Evolutionary conservation across 768 basidiomycete species (phyloP).

Genomic region (Leccinum boreale): DNA sequence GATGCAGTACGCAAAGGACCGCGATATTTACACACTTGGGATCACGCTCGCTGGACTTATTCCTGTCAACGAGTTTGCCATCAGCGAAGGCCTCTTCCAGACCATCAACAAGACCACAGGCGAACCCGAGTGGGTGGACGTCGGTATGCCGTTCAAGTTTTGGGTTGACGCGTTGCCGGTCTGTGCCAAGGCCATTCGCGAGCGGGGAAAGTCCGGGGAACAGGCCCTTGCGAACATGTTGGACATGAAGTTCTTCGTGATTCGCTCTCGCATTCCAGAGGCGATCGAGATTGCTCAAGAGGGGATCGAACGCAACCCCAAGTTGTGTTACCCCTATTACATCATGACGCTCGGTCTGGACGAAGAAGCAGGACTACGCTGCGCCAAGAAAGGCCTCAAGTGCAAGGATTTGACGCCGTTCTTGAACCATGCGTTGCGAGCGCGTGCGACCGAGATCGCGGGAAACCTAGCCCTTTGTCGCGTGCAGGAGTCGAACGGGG

Average conservation of each 20-base stretch:
- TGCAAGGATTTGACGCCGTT: conserved; percentile 54
- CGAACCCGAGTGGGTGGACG: conserved; percentile 34
- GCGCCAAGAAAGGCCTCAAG: conserved; percentile 62
- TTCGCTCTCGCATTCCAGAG: conserved; percentile 44
- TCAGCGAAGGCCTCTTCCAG: conserved; percentile 52
- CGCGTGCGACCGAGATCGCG: conserved; percentile 58
- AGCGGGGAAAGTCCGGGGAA: conserved; percentile 38
- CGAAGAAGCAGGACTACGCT: conserved; percentile 42
- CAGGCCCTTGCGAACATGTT: conserved; percentile 54
- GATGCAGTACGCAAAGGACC: conserved; percentile 44
- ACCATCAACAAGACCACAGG: conserved; percentile 42
- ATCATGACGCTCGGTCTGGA: conserved; percentile 44
- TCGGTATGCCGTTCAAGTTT: conserved; percentile 55
- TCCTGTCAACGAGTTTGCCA: conserved; percentile 53
- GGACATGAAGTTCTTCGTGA: conserved; percentile 57
- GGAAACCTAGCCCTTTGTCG: conserved; percentile 49
- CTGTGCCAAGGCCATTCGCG: conserved; percentile 53
- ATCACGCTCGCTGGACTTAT: conserved; percentile 46
- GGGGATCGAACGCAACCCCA: conserved; percentile 49
- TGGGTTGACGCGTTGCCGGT: conserved; percentile 57
- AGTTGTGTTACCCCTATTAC: conserved; percentile 59
- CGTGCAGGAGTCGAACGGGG: conserved; percentile 39
- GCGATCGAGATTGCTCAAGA: conserved; percentile 45
- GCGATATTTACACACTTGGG: conserved; percentile 50
- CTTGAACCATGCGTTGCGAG: conserved; percentile 53